Evolutionary conservation across 805 yeast species (phyloP), one percentile per base, ranked within the genome.

Genomic region (Candida insectorum): DNA sequence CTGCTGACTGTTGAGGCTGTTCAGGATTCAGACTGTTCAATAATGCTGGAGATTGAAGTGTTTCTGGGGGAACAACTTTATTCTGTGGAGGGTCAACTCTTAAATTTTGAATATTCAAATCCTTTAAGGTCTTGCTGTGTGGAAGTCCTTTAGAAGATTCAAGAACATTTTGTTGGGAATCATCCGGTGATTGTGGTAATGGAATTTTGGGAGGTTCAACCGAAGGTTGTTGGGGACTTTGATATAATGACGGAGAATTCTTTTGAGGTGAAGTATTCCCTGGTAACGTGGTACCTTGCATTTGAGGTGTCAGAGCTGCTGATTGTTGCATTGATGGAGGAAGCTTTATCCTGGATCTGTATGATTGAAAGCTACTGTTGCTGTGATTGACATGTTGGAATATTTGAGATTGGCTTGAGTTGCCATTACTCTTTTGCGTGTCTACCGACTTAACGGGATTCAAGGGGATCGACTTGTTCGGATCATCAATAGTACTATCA

Each of bases 271-370:
- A 31, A 28, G 25, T 28, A 15, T 17, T 16, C 7, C n/a, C 7
- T 12, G 16, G 16, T 7, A 6, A 6, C 17, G 28, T 11, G 8
- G 5, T 6, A 26, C 11, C 6, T 6, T 13, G 28, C 6, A 26
- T 14, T 9, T 26, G 6, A 6, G 12, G 28, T 11, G 10, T n/a
- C 30, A 16, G 21, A 22, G 30, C 21, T 7, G 8, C 14, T 10
- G 30, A 16, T 6, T 43, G 49, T 31, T 56, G 59, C 22, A 56
- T 36, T 3, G 60, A 43, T 5, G 55, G 49, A 6, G 65, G 66
- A 20, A 60, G 41, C 38, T 55, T 60, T 26, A 60, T 56, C 26
- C 65, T 42, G 7, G 63, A 51, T 31, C 57, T 56, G 40, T 56
- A 58, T 5, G 57, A 47, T 10, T 31, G 50, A 32, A 52, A 51